These are phyloP conservation scores for Bryoglossum gracile DNA, from an alignment of 495 filamentous ascomycete species.

Conservation along the genomic window DNA sequence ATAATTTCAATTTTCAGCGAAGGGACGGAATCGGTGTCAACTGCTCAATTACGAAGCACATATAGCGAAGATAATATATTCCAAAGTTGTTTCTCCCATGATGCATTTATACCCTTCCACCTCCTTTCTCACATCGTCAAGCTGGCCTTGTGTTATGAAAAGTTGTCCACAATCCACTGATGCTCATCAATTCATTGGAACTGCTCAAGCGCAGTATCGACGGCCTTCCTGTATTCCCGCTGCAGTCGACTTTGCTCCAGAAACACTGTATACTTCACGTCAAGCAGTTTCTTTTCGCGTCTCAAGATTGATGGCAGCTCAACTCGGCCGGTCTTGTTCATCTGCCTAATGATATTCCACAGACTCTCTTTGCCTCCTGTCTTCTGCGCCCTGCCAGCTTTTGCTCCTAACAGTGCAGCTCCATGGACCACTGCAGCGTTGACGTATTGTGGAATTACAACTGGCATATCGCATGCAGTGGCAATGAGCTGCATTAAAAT, in stretches of 20 bases:
- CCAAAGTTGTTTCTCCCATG: too few relatives aligned
- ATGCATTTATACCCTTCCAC: too few relatives aligned
- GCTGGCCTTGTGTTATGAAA: too few relatives aligned
- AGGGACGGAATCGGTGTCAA: too few relatives aligned
- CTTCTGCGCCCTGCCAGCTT: conserved; percentile 70
- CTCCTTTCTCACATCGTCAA: too few relatives aligned
- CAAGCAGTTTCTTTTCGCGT: conserved; percentile 69
- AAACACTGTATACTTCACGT: conserved; percentile 81
- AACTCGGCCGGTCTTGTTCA: conserved; percentile 87
- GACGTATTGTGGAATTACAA: conserved; percentile 84
- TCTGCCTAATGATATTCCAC: conserved; percentile 95
- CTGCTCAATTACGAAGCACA: too few relatives aligned
- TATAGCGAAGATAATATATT: too few relatives aligned
- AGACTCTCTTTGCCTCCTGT: conserved; percentile 76
- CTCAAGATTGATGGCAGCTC: conserved; percentile 61
- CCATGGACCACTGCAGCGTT: conserved; percentile 93
- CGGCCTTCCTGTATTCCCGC: conserved; percentile 58
- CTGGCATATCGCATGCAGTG: conserved; percentile 82
- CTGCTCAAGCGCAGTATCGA: conserved; percentile 54
- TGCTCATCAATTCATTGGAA: too few relatives aligned
- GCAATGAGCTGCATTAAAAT: conserved; percentile 87
- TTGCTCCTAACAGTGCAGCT: conserved; percentile 93
- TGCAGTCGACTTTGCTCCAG: conserved; percentile 70
- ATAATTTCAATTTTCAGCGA: too few relatives aligned
- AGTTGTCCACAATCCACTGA: too few relatives aligned